These are phyloP conservation scores for Venustampulla echinocandica DNA, from an alignment of 495 filamentous ascomycete species.

Conservation along the genomic window DNA sequence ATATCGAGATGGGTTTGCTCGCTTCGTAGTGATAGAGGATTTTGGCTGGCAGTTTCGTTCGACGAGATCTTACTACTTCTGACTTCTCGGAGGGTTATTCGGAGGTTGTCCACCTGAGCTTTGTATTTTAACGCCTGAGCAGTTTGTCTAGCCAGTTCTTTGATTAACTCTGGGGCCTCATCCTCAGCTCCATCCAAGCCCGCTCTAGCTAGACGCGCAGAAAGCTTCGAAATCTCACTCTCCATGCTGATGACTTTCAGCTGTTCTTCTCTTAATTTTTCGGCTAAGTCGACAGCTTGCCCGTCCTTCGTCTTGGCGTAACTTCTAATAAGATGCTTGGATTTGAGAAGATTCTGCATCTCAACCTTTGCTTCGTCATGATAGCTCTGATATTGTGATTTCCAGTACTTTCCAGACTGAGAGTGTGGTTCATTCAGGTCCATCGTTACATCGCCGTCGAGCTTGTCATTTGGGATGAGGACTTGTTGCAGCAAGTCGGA, in stretches of 20 bases:
- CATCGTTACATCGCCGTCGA: constrained; percentile 54
- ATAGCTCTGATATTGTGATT: constrained; percentile 77
- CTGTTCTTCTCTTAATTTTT: constrained; percentile 47
- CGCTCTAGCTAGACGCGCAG: constrained; percentile 39
- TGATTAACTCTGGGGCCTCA: constrained; percentile 33
- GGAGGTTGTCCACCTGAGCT: constrained; percentile 54
- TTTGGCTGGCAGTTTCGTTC: background rate
- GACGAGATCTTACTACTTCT: constrained; percentile 4
- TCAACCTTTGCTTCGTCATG: constrained; percentile 69
- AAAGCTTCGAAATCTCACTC: constrained; percentile 54
- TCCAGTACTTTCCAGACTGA: constrained; percentile 88
- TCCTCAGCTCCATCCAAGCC: constrained; percentile 33
- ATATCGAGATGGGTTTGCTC: constrained; percentile 30
- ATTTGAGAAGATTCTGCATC: constrained; percentile 69
- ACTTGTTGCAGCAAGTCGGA: constrained; percentile 8
- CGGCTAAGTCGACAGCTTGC: constrained; percentile 61
- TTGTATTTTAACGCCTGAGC: constrained; percentile 60
- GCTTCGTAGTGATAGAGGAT: background rate
- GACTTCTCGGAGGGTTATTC: constrained; percentile 41
- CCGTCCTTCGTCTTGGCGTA: constrained; percentile 86
- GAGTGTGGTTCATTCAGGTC: constrained; percentile 77
- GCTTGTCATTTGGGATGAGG: constrained; percentile 9
- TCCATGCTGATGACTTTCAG: constrained; percentile 29
- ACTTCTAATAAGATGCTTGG: constrained; percentile 74
- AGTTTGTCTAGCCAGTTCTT: constrained; percentile 57